Evolutionary conservation across 495 filamentous ascomycete genomes (phyloP), one percentile per base, ranked within the genome.

Genomic region (Podospora appendiculata): DNA sequence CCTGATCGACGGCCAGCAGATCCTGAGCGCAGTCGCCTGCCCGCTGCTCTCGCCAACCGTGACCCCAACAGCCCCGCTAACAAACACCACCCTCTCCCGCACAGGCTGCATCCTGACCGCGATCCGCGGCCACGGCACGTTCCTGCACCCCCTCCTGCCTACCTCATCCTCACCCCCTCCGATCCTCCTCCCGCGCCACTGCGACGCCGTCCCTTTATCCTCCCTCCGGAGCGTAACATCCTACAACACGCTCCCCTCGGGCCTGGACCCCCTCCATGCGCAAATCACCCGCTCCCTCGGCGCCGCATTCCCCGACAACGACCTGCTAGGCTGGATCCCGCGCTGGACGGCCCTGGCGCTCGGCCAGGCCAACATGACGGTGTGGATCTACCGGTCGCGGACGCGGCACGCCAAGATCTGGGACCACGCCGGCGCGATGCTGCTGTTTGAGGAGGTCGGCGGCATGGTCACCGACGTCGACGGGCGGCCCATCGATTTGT

Each of bases 371-470:
- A 83, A 85, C 63, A 69, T 78, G 43, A 76, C 80, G 7, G 59
- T 88, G 12, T 84, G 86, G 71, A 69, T 87, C 10, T 83, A 85
- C 48, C 70, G 72, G 52, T 69, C 70, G 5, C 59, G 65, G 4
- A 62, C 68, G 0, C 70, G 81, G 51, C 69, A 68, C 25, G 83
- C 77, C n/a, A 83, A 84, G 64, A 71, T 85, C 13, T 88, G 85
- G 85, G 85, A 88, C 56, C 85, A 88, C 64, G 79, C 80, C 0
- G 85, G 84, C 8, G 84, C 82, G 0, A 82, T 86, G 77, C 62
- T 88, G 25, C 69, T 87, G 33, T 84, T 80, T 43, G 70, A 81
- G 63, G 85, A 88, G 58, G 65, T 82, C 2, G 85, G 85, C 0
- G 81, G 80, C 32, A 69, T 69, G 48, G 72, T 88, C 14, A 85